A percentile compares a stretch with the other conserved stretches of the same genome.
These are phyloP conservation scores for Lachnellula cervina DNA, from an alignment of 2,329 filamentous ascomycete genomes.

Conservation along the genomic window DNA sequence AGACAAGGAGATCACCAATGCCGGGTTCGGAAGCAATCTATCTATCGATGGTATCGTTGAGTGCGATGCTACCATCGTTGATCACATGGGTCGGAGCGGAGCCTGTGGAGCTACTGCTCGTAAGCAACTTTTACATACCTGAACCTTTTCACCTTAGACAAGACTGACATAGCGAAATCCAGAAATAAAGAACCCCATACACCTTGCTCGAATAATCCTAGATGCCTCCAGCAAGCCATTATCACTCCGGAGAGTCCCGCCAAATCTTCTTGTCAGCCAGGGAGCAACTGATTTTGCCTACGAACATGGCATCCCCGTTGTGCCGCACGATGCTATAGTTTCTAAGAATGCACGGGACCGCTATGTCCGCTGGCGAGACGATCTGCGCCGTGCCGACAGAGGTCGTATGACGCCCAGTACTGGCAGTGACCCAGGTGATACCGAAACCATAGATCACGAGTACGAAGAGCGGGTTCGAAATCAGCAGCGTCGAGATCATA, in stretches of 20 bases:
- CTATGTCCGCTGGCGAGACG: slow-evolving; percentile 72
- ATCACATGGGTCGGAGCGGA: slow-evolving; percentile 85
- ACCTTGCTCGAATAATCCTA: slow-evolving; percentile 76
- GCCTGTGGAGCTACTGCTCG: slow-evolving; percentile 87
- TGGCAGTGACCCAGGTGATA: slow-evolving; percentile 24
- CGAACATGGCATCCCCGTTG: slow-evolving; percentile 67
- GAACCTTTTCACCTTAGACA: neutral
- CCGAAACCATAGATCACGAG: slow-evolving; percentile 19
- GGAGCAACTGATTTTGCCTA: slow-evolving; percentile 84
- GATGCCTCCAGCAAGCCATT: slow-evolving; percentile 71
- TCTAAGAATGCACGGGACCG: slow-evolving; percentile 74
- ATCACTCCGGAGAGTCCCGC: slow-evolving; percentile 83
- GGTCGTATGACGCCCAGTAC: slow-evolving; percentile 31
- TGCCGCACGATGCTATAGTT: slow-evolving; percentile 73
- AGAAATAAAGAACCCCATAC: slow-evolving; percentile 93
- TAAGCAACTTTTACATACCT: slow-evolving; percentile 43
- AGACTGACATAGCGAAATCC: neutral
- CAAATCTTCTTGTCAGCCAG: slow-evolving; percentile 82
- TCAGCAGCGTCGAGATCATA: slow-evolving; percentile 42
- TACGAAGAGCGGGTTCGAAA: slow-evolving; percentile 28
- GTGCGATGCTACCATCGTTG: slow-evolving; percentile 89
- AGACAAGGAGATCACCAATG: slow-evolving; percentile 93
- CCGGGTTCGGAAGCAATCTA: slow-evolving; percentile 92
- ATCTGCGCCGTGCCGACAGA: slow-evolving; percentile 59
- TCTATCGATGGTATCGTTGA: slow-evolving; percentile 88